Evolutionary conservation across 192 early-diverging fungal species (phyloP).

Genomic region (Coemansia sp.): DNA sequence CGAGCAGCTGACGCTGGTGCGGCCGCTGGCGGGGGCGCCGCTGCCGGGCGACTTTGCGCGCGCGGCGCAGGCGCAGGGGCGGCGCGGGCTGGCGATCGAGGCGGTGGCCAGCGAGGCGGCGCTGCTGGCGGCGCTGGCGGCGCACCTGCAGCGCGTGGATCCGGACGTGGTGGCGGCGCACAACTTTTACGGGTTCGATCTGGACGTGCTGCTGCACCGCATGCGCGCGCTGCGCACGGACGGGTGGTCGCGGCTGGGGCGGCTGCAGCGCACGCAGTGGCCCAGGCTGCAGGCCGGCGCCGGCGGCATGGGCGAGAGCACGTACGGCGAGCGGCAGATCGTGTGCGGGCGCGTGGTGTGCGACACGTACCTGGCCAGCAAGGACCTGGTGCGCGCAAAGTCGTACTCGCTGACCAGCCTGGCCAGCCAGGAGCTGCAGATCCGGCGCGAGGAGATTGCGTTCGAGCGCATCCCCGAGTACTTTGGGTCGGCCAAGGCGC

Average conservation of each 20-base stretch:
- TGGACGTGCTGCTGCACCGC: conserved; percentile 89
- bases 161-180: conserved; percentile 96
- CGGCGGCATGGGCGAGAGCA: conserved; percentile 76
- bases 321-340: conserved; percentile 69
- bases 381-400: conserved; percentile 83
- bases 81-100: conserved; percentile 53
- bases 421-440: conserved; percentile 68
- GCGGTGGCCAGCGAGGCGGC: conserved; percentile 65
- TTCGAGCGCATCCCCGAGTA: conserved; percentile 69
- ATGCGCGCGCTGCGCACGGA: conserved; percentile 76
- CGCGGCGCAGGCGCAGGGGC: conserved; percentile 43
- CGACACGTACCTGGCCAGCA: conserved; percentile 87
- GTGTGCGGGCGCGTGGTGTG: conserved; percentile 84
- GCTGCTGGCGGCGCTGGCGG: conserved; percentile 72
- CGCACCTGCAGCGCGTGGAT: conserved; percentile 69
- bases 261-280: conserved; percentile 78
- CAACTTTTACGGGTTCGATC: conserved; percentile 93
- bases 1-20: conserved; percentile 64
- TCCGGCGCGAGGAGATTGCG: conserved; percentile 79
- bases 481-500: conserved; percentile 53
- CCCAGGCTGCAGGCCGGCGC: conserved; percentile 78
- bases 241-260: conserved; percentile 85
- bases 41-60: conserved; percentile 76
- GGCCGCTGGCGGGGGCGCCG: conserved; percentile 67
- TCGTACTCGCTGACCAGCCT: conserved; percentile 78